Percentiles rank a stretch among this genome's conserved stretches.
Evolutionary conservation across 2,329 filamentous ascomycete genomes (phyloP).

Genomic region (Colletotrichum lini): DNA sequence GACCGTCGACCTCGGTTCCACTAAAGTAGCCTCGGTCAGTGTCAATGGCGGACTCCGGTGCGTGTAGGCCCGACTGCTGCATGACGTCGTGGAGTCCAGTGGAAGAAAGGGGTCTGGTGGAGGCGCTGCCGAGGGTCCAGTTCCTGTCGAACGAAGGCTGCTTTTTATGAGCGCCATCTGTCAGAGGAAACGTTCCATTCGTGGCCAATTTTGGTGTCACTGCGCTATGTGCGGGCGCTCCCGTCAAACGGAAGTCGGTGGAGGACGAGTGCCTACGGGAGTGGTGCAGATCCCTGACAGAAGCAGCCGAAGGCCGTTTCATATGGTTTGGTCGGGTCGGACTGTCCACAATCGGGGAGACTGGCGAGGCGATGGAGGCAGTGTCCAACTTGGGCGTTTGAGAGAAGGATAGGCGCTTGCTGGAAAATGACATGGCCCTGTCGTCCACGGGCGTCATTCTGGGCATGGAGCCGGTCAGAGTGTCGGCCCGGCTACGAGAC

Average conservation of each 20-base stretch:
- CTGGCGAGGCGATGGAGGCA: constrained; percentile 56
- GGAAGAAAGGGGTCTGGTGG: constrained; percentile 66
- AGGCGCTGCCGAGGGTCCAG: constrained; percentile 74
- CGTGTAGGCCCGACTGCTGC: constrained; percentile 53
- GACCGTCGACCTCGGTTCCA: constrained; percentile 84
- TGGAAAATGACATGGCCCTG: constrained; percentile 62
- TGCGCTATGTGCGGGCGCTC: constrained; percentile 51
- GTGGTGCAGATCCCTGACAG: constrained; percentile 85
- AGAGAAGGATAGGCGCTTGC: constrained; percentile 63
- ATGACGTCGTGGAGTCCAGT: constrained; percentile 64
- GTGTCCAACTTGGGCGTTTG: constrained; percentile 67
- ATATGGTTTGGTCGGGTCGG: constrained; percentile 64
- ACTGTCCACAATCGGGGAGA: constrained; percentile 61
- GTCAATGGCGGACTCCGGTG: constrained; percentile 69
- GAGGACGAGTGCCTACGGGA: constrained; percentile 86
- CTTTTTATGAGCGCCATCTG: constrained; percentile 69
- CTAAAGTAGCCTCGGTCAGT: constrained; percentile 95
- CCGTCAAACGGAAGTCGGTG: constrained; percentile 75
- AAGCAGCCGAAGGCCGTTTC: constrained; percentile 83
- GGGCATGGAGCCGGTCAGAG: constrained; percentile 64
- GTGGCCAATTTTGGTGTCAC: constrained; percentile 60
- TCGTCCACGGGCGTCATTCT: constrained; percentile 59
- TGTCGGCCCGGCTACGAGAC: constrained; percentile 70
- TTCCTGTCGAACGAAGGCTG: constrained; percentile 79
- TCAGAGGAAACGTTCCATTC: constrained; percentile 59